A percentile compares a stretch with the other conserved stretches of the same genome.
phyloP scores from a whole-genome alignment of 1,284 basidiomycete species.

The Ustilago nuda region DNA sequence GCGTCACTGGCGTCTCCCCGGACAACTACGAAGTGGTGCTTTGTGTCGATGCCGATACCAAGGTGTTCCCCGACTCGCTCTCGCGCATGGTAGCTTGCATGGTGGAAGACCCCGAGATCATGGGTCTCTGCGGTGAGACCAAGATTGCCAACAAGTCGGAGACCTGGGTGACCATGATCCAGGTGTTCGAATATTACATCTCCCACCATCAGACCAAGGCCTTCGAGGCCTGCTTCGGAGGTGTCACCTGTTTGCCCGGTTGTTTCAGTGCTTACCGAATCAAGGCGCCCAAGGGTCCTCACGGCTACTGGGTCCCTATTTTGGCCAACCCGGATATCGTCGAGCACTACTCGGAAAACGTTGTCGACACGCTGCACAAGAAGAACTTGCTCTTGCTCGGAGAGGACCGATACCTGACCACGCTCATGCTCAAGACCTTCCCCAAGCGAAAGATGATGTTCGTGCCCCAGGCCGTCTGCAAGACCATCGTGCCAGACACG shows the following conservation, averaged over 20 bases:
- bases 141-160: conserved; percentile 72
- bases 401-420: conserved; percentile 72
- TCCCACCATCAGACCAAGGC: conserved; percentile 88
- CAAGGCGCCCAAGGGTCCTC: conserved; percentile 71
- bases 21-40: conserved; percentile 71
- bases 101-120: conserved; percentile 72
- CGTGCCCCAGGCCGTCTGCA: conserved; percentile 71
- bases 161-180: conserved; percentile 72
- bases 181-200: conserved; percentile 96
- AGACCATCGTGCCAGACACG: conserved; percentile 72
- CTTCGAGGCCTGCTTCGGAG: conserved; percentile 71
- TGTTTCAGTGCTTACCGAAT: conserved; percentile 72
- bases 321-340: conserved; percentile 71
- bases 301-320: conserved; percentile 71
- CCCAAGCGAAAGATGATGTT: conserved; percentile 72
- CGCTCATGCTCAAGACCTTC: conserved; percentile 72
- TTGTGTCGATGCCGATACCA: conserved; percentile 72
- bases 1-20: conserved; percentile 71
- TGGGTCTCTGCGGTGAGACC: conserved; percentile 72
- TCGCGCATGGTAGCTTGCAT: conserved; percentile 71
- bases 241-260: conserved; percentile 71
- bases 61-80: conserved; percentile 71
- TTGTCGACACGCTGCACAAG: conserved; percentile 72
- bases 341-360: conserved; percentile 72
- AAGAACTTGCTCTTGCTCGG: conserved; percentile 72